Percentiles rank a stretch among this genome's conserved stretches.
Conservation (phyloP, 495 filamentous ascomycete species). For the Neurospora sublineolata region DNA sequence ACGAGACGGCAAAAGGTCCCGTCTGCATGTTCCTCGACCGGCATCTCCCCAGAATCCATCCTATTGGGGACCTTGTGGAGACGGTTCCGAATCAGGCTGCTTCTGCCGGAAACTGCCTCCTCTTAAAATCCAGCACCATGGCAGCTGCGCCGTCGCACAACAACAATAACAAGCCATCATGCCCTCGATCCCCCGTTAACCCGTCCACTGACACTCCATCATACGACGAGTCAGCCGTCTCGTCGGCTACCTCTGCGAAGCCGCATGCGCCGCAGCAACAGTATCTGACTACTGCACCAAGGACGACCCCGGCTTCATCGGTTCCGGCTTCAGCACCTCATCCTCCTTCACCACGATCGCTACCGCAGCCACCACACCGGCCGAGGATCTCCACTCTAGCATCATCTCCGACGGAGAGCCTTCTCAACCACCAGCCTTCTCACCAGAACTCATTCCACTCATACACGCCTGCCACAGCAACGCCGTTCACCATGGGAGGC, state of each 20-base stretch:
- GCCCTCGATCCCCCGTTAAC: slow-evolving; percentile 40
- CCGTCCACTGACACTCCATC: slow-evolving; percentile 32
- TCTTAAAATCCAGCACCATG: slow-evolving; percentile 32
- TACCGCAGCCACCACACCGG: slow-evolving; percentile 16
- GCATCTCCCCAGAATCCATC: slow-evolving; percentile 28
- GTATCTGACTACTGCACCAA: slow-evolving; percentile 28
- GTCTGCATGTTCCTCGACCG: slow-evolving; percentile 37
- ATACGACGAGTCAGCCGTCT: slow-evolving; percentile 45
- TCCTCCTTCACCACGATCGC: slow-evolving; percentile 30
- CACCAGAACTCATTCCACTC: slow-evolving; percentile 25
- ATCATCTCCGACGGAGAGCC: not conserved
- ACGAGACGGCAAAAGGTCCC: slow-evolving; percentile 10
- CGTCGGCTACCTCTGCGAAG: slow-evolving; percentile 43
- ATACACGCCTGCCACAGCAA: slow-evolving; percentile 35
- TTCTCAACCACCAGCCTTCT: slow-evolving; percentile 18
- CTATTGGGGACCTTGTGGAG: slow-evolving; percentile 30
- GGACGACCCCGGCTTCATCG: slow-evolving; percentile 24
- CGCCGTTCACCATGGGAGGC: slow-evolving; percentile 33
- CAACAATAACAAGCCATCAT: slow-evolving; percentile 14
- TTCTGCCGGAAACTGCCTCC: slow-evolving; percentile 14
- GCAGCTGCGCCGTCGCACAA: slow-evolving; percentile 42
- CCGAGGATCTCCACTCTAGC: not conserved
- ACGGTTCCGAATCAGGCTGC: slow-evolving; percentile 21
- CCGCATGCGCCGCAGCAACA: slow-evolving; percentile 21
- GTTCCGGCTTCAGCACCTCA: slow-evolving; percentile 29